phyloP scores from a whole-genome alignment of 768 basidiomycete genomes.

The Boletus subparvulus region DNA sequence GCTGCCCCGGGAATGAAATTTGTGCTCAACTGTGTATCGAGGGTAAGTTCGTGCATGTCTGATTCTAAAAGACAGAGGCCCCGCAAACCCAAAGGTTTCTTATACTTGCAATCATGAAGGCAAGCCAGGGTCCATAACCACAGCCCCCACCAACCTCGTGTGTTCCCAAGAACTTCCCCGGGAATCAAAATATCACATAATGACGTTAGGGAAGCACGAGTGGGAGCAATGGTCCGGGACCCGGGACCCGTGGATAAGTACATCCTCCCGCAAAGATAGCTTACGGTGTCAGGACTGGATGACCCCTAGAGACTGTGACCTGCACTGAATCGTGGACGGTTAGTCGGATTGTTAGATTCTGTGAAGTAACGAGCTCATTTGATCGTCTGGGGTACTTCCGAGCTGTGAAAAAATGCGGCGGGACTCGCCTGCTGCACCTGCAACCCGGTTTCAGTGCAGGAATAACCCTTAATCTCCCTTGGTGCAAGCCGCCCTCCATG shows the following conservation, averaged over 20 bases:
- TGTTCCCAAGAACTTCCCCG: neutral
- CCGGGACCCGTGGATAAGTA: no score
- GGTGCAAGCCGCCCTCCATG: neutral
- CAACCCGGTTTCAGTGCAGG: neutral
- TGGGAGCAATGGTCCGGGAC: no score
- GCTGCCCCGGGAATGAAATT: neutral
- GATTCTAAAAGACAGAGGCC: neutral
- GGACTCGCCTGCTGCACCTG: neutral
- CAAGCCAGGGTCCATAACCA: neutral
- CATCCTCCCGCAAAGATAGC: neutral
- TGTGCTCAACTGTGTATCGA: neutral
- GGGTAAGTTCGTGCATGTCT: conserved; percentile 3
- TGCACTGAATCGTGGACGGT: neutral
- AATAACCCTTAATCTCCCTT: neutral
- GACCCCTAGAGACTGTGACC: neutral
- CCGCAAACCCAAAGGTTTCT: neutral
- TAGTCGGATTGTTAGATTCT: no score
- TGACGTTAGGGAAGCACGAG: neutral
- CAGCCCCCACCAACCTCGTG: neutral
- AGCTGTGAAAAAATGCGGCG: neutral
- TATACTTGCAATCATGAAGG: neutral
- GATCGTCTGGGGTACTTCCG: neutral
- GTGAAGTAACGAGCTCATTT: neutral
- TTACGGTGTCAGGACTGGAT: neutral
- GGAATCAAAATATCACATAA: neutral